phyloP scores from a whole-genome alignment of 108 stramenopile genomes.

The Stephanodiscus minutulus region DNA sequence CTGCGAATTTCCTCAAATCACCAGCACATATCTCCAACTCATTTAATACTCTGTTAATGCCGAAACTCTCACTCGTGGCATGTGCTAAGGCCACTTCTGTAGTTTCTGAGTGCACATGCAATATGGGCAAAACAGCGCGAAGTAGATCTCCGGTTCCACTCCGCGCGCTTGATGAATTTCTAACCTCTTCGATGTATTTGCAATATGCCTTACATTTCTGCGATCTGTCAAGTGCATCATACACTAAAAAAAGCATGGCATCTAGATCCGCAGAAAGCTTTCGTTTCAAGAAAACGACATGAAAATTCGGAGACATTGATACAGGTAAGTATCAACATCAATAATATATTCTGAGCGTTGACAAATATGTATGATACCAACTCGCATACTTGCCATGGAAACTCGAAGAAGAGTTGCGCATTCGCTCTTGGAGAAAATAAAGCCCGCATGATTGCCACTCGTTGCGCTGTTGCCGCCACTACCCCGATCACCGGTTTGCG shows the following conservation, averaged over 20 bases:
- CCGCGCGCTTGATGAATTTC: background rate
- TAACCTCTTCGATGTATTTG: constrained; percentile 7
- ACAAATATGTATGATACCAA: background rate
- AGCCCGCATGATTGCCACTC: constrained; percentile 15
- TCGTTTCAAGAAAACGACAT: background rate
- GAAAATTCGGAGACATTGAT: background rate
- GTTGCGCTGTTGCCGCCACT: background rate
- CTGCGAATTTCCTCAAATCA: constrained; percentile 42
- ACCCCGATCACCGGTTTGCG: constrained; percentile 20
- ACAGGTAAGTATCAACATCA: background rate
- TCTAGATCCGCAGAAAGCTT: constrained; percentile 37
- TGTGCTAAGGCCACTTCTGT: constrained; percentile 28
- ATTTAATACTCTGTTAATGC: constrained; percentile 28
- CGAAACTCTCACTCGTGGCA: constrained; percentile 30
- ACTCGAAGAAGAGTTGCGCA: constrained; percentile 42
- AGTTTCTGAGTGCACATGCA: constrained; percentile 38
- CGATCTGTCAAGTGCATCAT: constrained; percentile 32
- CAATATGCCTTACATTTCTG: constrained; percentile 26
- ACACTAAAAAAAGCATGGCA: constrained; percentile 25
- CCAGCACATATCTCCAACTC: constrained; percentile 40
- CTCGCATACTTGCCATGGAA: constrained; percentile 15
- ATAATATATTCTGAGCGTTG: background rate
- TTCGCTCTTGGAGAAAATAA: constrained; percentile 44
- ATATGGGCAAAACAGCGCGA: constrained; percentile 39
- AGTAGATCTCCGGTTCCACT: constrained; percentile 16